Evolutionary conservation across 441 rosid genomes (phyloP).

Genomic region (Croton laevigatus): DNA sequence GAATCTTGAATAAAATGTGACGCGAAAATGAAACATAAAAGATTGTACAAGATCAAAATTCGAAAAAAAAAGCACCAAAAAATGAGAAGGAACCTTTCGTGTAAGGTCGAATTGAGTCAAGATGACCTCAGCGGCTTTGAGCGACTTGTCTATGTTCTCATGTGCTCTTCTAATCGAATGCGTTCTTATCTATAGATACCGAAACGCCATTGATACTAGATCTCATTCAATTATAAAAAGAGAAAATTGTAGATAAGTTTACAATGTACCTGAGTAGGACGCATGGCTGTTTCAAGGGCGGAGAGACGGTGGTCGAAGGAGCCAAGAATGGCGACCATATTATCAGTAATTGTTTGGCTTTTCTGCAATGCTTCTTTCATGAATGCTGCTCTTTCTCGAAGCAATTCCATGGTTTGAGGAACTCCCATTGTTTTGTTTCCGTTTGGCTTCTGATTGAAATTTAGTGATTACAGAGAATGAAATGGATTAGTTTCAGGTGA

Average conservation of each 20-base stretch:
- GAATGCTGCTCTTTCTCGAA: slow-evolving; percentile 57
- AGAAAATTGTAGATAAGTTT: not conserved
- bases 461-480: not conserved
- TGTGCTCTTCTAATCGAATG: slow-evolving; percentile 91
- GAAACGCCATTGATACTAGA: not conserved
- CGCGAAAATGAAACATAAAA: not conserved
- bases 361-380: slow-evolving; percentile 68
- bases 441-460: too few relatives aligned
- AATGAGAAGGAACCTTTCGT: slow-evolving; percentile 59
- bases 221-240: not conserved
- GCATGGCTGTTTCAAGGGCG: slow-evolving; percentile 97
- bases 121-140: slow-evolving; percentile 73
- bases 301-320: slow-evolving; percentile 98
- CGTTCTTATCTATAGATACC: slow-evolving; percentile 59
- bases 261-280: slow-evolving; percentile 75
- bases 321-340: slow-evolving; percentile 88
- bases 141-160: slow-evolving; percentile 79
- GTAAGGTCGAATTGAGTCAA: slow-evolving; percentile 72
- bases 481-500: not conserved
- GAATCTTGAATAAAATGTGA: not conserved
- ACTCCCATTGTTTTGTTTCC: slow-evolving; percentile 46
- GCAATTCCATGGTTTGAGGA: slow-evolving; percentile 65
- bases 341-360: slow-evolving; percentile 88
- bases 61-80: not conserved
- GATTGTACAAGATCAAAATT: not conserved